Evolutionary conservation across 768 basidiomycete species (phyloP).

Genomic region (Cyathus striatus): DNA sequence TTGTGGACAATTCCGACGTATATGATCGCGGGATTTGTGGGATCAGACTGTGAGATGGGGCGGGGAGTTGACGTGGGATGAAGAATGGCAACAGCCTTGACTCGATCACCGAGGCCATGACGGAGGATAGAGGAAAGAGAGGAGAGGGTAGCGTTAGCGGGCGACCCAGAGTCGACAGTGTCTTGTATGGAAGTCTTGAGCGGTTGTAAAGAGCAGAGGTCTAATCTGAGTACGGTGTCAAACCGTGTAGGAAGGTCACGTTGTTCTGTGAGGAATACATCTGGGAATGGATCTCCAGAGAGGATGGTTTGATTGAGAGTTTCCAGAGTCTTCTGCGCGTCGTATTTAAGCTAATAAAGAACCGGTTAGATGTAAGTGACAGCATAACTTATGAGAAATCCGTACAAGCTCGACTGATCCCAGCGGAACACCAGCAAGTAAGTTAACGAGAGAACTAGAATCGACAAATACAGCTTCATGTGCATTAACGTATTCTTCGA

Average conservation of each 20-base stretch:
- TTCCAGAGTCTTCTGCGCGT: slow-evolving; percentile 72
- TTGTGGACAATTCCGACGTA: slow-evolving; percentile 77
- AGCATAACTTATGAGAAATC: neutral
- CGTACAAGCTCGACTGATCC: slow-evolving; percentile 76
- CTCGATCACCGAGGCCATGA: slow-evolving; percentile 71
- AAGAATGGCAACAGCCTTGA: slow-evolving; percentile 58
- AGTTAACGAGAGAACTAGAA: slow-evolving; percentile 68
- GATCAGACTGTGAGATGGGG: slow-evolving; percentile 49
- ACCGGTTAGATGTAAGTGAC: neutral
- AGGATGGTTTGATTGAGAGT: slow-evolving; percentile 43
- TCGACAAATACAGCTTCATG: slow-evolving; percentile 71
- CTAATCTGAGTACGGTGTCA: slow-evolving; percentile 66
- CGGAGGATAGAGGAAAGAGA: slow-evolving; percentile 47
- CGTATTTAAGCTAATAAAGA: slow-evolving; percentile 57
- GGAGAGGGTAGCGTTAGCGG: slow-evolving; percentile 48
- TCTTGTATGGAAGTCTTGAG: slow-evolving; percentile 37
- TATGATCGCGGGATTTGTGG: slow-evolving; percentile 42
- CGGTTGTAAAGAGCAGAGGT: slow-evolving; percentile 44
- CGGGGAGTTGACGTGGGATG: slow-evolving; percentile 42
- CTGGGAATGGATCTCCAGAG: slow-evolving; percentile 58
- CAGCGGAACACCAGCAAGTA: slow-evolving; percentile 69
- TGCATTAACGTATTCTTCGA: slow-evolving; percentile 48
- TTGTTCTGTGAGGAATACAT: slow-evolving; percentile 70
- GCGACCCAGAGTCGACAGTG: slow-evolving; percentile 56
- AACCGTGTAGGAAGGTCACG: slow-evolving; percentile 62